Base-by-base conservation (phyloP, 352 stramenopile genomes). In the Pythium periplocum region DNA sequence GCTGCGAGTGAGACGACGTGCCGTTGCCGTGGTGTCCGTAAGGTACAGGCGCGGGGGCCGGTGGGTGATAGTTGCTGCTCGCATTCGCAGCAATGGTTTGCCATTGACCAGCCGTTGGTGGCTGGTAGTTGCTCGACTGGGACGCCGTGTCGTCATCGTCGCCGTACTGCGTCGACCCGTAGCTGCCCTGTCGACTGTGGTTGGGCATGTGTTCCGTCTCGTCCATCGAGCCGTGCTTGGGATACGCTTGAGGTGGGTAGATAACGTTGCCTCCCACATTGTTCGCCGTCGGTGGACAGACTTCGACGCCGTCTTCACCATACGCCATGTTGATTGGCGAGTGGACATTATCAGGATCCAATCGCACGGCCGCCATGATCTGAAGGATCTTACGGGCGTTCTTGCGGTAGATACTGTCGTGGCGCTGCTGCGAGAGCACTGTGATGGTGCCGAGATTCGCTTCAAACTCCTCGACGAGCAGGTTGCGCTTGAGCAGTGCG, bases 381-480 rank as follows among this genome's bases (percentile, higher is more conserved):
- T 93, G 81, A 17, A 95, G 60, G 17, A 95, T 76, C 69, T 93
- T 93, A 35, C 85, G 73, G 2, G 83, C 83, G 58, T 95, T 74
- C 0, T 73, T 66, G 35, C 84, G 68, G 64, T 95, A 93, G 43
- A 91, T 87, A 45, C 77, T 90, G 61, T 93, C 83, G 46, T 89
- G 70, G 3, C 83, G 76, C 62, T 90, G 81, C 57, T 95, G 85
- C 1, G 85, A 95, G 42, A 93, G 73, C 53, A 90, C 79, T 3
- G 83, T 93, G 55, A 95, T 87, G 33, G 78, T 75, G 40, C 76
- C 64, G 37, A 95, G 39, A 53, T 95, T 93, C 31, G 70, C 58
- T 38, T 95, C 85, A 55, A 95, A 80, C 45, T 89, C 83, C 41
- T 87, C 64, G 32, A 92, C 71, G 43, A 79, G 86, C 54, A 93